A percentile compares a stretch with the other conserved stretches of the same genome.
These are phyloP conservation scores for Dendrobium catenatum DNA, from an alignment of 106 monocot species.

Conservation along the genomic window DNA sequence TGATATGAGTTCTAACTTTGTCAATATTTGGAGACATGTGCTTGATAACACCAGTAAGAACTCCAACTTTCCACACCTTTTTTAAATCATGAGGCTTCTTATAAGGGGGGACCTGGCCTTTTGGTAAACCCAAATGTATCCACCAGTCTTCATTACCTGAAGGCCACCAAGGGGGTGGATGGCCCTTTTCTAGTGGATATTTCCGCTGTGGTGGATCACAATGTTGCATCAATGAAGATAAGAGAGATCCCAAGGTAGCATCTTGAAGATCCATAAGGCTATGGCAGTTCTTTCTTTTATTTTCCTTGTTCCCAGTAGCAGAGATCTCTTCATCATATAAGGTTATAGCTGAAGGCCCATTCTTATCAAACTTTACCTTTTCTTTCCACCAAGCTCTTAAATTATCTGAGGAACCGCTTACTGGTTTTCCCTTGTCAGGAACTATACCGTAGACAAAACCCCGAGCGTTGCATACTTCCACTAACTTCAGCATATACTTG, in stretches of 20 bases:
- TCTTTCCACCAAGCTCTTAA: constrained; percentile 99
- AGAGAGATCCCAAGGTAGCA: constrained; percentile 88
- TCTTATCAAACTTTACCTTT: constrained; percentile 96
- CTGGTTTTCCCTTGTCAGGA: constrained; percentile 95
- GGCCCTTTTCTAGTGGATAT: constrained; percentile 76
- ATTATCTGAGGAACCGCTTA: constrained; percentile 93
- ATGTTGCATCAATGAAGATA: constrained; percentile 96
- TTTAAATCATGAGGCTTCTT: constrained; percentile 98
- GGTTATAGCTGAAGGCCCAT: constrained; percentile 77
- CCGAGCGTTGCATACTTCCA: constrained; percentile 95
- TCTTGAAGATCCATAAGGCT: constrained; percentile 88
- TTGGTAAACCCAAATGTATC: constrained; percentile 55
- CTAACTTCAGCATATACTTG: constrained; percentile 96
- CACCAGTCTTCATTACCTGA: constrained; percentile 91
- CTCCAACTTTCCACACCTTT: constrained; percentile 95
- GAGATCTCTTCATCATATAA: constrained; percentile 71
- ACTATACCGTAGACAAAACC: constrained; percentile 98
- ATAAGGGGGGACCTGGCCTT: constrained; percentile 47
- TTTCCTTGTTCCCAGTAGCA: constrained; percentile 29
- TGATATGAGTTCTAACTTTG: constrained; percentile 70
- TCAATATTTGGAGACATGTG: constrained; percentile 95
- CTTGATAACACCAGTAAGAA: constrained; percentile 85
- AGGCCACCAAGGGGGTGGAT: constrained; percentile 97
- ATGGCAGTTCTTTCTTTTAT: constrained; percentile 36
- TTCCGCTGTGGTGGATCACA: constrained; percentile 90